phyloP scores from a whole-genome alignment of 345 rosid species.

The Rhodamnia argentea region DNA sequence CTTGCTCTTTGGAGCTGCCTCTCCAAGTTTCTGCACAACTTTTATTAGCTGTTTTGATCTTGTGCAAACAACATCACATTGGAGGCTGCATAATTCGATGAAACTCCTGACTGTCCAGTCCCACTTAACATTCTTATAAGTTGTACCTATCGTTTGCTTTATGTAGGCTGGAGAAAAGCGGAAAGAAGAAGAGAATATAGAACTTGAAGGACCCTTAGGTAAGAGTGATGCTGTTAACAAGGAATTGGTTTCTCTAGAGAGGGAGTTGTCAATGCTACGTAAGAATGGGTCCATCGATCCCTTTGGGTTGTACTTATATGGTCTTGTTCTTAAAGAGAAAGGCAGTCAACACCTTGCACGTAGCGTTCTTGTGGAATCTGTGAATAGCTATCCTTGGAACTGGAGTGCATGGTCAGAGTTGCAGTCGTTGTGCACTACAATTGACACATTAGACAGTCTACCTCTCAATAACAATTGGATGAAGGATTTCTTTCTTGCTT shows the following conservation, averaged over 20 bases:
- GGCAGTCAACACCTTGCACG: constrained; percentile 72
- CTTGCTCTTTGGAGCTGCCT: not conserved
- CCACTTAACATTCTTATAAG: not conserved
- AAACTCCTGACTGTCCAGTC: not conserved
- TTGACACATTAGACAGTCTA: constrained; percentile 63
- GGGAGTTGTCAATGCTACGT: constrained; percentile 59
- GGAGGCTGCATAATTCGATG: not conserved
- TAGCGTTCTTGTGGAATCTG: constrained; percentile 74
- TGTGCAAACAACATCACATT: not conserved
- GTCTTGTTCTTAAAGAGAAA: constrained; percentile 83
- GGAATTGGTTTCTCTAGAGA: constrained; percentile 73
- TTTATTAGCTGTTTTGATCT: not conserved
- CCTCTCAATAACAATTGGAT: constrained; percentile 83
- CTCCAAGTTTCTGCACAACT: not conserved
- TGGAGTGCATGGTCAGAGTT: constrained; percentile 99
- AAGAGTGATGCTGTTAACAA: constrained; percentile 65
- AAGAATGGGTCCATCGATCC: constrained; percentile 74
- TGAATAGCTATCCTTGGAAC: constrained; percentile 95
- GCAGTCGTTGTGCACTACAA: constrained; percentile 65
- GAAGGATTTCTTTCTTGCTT: constrained; percentile 92
- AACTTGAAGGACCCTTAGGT: constrained; percentile 82
- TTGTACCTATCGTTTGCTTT: not conserved
- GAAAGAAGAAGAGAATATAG: constrained; percentile 92
- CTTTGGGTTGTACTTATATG: constrained; percentile 78
- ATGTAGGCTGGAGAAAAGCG: constrained; percentile 92